Evolutionary conservation across 2,329 filamentous ascomycete species (phyloP).

Genomic region (Lasiodiplodia theobromae): DNA sequence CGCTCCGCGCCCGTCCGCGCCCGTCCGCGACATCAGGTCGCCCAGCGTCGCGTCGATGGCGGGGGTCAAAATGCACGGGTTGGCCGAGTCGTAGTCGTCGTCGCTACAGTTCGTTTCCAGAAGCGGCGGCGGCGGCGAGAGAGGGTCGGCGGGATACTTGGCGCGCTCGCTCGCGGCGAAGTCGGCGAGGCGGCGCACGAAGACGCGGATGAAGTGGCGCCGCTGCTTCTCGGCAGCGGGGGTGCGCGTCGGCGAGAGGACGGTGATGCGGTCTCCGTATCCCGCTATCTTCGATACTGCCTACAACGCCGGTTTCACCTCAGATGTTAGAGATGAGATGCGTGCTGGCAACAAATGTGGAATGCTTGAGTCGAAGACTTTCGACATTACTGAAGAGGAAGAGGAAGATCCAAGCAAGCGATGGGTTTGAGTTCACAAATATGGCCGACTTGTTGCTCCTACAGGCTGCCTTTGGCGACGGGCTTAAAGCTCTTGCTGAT

Average conservation of each 20-base stretch:
- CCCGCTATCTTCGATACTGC: slow-evolving; percentile 23
- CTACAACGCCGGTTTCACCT: neutral
- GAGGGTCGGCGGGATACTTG: slow-evolving; percentile 5
- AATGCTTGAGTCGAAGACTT: neutral
- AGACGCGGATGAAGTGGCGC: slow-evolving; percentile 7
- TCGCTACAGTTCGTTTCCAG: too few relatives aligned
- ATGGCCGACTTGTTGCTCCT: slow-evolving; percentile 3
- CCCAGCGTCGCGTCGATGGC: neutral
- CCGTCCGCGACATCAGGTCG: neutral
- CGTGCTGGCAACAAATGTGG: neutral
- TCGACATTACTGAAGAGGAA: slow-evolving; percentile 9
- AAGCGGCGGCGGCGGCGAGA: too few relatives aligned
- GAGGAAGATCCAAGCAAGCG: slow-evolving; percentile 5
- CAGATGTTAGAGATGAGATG: neutral
- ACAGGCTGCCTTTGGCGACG: neutral
- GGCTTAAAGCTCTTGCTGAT: neutral
- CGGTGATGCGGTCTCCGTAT: neutral
- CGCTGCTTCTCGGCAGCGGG: slow-evolving; percentile 1
- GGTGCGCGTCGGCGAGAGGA: neutral
- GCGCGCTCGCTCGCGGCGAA: slow-evolving; percentile 3
- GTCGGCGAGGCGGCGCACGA: neutral
- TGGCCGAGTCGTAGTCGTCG: neutral
- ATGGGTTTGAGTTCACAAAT: slow-evolving; percentile 10
- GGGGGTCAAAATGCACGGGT: neutral
- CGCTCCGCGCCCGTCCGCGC: neutral